Evolutionary conservation across 257 asterid genomes (phyloP).

Genomic region (Solanum pinnatisectum): DNA sequence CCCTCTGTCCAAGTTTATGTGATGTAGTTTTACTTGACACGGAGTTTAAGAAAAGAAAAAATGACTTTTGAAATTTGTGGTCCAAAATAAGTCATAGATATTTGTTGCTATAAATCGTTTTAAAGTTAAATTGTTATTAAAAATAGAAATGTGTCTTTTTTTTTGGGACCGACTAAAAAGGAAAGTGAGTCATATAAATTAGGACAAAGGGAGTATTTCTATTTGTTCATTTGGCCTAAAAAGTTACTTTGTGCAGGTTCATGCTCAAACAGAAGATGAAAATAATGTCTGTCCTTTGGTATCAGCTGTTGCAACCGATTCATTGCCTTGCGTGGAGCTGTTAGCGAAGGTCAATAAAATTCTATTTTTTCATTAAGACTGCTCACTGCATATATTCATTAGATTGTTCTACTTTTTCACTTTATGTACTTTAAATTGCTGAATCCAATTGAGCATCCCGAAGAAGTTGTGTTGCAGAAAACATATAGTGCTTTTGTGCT

Average conservation of each 20-base stretch:
- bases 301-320: conserved; percentile 95
- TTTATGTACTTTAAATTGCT: background rate
- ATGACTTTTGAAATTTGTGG: background rate
- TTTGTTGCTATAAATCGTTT: too few relatives aligned
- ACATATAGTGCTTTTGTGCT: background rate
- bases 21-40: background rate
- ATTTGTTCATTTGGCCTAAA: background rate
- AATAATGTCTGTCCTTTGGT: conserved; percentile 58
- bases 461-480: background rate
- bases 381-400: background rate
- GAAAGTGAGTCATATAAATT: background rate
- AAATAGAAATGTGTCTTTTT: background rate
- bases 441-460: background rate
- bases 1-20: background rate
- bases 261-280: conserved; percentile 69
- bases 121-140: too few relatives aligned
- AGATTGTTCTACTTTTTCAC: background rate
- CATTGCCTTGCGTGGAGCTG: conserved; percentile 63
- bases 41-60: background rate
- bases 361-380: background rate
- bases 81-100: background rate
- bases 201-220: background rate
- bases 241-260: conserved; percentile 55
- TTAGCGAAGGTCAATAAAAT: conserved; percentile 50
- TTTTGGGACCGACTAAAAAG: background rate